These are phyloP conservation scores for Fennellomyces sp. DNA, from an alignment of 371 early-diverging fungal species.

Conservation along the genomic window DNA sequence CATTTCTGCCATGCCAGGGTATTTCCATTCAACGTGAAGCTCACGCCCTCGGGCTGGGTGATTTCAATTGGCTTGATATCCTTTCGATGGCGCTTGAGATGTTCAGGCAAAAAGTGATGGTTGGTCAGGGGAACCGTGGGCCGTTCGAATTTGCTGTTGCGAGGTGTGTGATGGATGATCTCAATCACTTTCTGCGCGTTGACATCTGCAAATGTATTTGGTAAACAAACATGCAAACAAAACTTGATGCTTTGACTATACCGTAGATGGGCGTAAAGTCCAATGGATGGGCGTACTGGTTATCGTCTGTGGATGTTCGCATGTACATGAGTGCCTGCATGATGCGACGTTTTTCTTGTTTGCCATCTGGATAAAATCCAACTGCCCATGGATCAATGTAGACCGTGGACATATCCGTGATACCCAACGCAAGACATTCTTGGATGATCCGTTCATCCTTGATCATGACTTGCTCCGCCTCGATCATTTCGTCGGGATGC, in stretches of 20 bases:
- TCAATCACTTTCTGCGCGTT: constrained; percentile 37
- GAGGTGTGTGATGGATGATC: constrained; percentile 33
- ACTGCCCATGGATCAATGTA: constrained; percentile 49
- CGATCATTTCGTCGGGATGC: constrained; percentile 40
- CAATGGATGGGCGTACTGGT: constrained; percentile 53
- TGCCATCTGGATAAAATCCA: constrained; percentile 32
- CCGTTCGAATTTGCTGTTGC: constrained; percentile 40
- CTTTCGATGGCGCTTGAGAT: constrained; percentile 37
- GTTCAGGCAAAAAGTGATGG: constrained; percentile 48
- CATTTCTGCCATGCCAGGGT: constrained; percentile 55
- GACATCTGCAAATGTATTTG: no score
- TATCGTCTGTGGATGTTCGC: constrained; percentile 43
- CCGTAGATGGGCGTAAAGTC: constrained; percentile 48
- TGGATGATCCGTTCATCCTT: constrained; percentile 32
- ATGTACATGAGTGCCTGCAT: constrained; percentile 44
- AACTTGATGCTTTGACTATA: constrained; percentile 9
- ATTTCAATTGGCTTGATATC: constrained; percentile 51
- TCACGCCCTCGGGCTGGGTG: constrained; percentile 52
- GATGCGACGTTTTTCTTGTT: constrained; percentile 38
- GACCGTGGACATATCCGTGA: constrained; percentile 40
- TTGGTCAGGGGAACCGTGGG: constrained; percentile 36
- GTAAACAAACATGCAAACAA: background rate
- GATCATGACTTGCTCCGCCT: constrained; percentile 35
- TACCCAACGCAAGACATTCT: constrained; percentile 40
- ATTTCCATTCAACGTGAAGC: constrained; percentile 41